These are phyloP conservation scores for Gonium pectorale DNA, from an alignment of 139 green algal genomes.

Conservation along the genomic window DNA sequence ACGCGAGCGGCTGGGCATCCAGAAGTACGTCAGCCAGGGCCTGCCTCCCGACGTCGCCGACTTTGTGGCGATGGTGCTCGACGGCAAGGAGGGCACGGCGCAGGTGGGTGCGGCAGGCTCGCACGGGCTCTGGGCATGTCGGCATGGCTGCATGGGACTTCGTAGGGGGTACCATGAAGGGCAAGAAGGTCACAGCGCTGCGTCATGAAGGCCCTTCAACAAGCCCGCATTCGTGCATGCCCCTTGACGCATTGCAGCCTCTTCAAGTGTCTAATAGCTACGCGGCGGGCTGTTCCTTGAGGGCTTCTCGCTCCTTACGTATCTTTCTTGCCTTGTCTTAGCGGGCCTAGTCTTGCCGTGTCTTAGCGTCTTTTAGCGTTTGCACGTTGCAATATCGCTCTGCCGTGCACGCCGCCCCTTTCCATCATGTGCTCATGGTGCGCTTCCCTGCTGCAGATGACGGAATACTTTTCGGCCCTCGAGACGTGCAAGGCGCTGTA, in stretches of 20 bases:
- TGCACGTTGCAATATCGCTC: constrained; percentile 10
- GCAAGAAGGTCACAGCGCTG: neutral
- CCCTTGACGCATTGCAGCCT: neutral
- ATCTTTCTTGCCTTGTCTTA: too few relatives aligned
- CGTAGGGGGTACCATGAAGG: neutral
- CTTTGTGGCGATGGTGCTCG: constrained; percentile 57
- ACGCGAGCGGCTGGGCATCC: constrained; percentile 15
- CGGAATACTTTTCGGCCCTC: constrained; percentile 62
- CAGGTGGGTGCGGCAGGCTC: neutral
- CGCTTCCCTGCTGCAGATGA: too few relatives aligned
- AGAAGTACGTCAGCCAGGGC: constrained; percentile 58
- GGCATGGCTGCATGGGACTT: neutral
- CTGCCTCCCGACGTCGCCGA: constrained; percentile 50
- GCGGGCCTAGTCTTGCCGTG: too few relatives aligned
- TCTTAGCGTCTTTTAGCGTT: too few relatives aligned
- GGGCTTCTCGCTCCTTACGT: too few relatives aligned
- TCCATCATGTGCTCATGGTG: neutral
- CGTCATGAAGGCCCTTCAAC: neutral
- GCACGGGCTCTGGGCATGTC: neutral
- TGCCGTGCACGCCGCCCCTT: neutral
- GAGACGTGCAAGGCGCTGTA: constrained; percentile 56
- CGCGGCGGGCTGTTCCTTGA: too few relatives aligned
- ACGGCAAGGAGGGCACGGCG: constrained; percentile 55
- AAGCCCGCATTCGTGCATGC: neutral
- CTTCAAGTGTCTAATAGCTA: neutral